phyloP scores from a whole-genome alignment of 306 rosid species.

The Quercus bicolor region DNA sequence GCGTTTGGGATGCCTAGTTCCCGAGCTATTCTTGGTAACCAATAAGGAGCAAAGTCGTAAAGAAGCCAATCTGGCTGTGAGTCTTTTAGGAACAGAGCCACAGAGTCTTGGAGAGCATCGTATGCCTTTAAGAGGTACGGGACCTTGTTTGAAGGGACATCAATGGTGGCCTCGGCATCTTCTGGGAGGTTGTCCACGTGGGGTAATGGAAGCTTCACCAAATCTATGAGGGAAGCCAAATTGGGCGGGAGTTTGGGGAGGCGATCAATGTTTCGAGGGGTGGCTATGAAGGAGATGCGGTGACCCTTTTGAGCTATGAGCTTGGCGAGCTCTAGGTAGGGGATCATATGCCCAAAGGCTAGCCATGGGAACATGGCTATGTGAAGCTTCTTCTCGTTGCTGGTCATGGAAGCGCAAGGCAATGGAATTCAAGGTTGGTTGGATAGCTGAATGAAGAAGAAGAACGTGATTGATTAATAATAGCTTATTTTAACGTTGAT shows the following conservation, averaged over 20 bases:
- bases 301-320: slow-evolving; percentile 59
- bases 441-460: no score
- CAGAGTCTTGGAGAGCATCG: slow-evolving; percentile 28
- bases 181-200: slow-evolving; percentile 26
- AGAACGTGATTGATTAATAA: no score
- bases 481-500: no score
- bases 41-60: slow-evolving; percentile 29
- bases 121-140: slow-evolving; percentile 31
- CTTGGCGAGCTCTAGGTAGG: slow-evolving; percentile 43
- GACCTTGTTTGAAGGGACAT: slow-evolving; percentile 34
- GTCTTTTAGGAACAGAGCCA: slow-evolving; percentile 29
- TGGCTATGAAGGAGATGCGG: slow-evolving; percentile 41
- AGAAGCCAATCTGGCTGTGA: slow-evolving; percentile 43
- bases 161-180: slow-evolving; percentile 45
- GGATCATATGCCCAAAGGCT: slow-evolving; percentile 53
- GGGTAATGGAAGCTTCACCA: slow-evolving; percentile 43
- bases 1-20: slow-evolving; percentile 24
- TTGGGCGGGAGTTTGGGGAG: slow-evolving; percentile 39
- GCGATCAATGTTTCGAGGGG: slow-evolving; percentile 56
- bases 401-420: no score
- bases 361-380: slow-evolving; percentile 58
- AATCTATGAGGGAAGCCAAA: slow-evolving; percentile 17
- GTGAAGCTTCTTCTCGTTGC: slow-evolving; percentile 25
- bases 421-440: background rate
- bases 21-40: slow-evolving; percentile 24